A percentile compares a stretch with the other conserved stretches of the same genome.
phyloP scores from a whole-genome alignment of 169 alveolate species.

The Plasmodium yoelii region DNA sequence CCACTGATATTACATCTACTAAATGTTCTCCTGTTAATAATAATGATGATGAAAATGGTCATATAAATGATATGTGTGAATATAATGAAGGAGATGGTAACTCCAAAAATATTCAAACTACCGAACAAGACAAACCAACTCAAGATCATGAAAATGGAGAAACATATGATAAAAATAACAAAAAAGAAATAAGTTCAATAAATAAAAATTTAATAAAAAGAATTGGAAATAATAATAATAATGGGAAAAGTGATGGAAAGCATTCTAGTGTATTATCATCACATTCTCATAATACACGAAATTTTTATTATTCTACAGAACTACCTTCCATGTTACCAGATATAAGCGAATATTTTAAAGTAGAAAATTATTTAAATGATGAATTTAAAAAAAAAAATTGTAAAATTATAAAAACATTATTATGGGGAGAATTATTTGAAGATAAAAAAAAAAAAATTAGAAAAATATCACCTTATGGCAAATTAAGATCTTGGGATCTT shows the following conservation, averaged over 20 bases:
- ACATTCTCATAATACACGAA: neutral
- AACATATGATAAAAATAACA: slow-evolving; percentile 18
- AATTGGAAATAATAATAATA: slow-evolving; percentile 11
- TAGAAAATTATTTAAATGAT: slow-evolving; percentile 51
- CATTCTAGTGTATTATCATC: neutral
- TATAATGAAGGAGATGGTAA: neutral
- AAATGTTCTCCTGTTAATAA: neutral
- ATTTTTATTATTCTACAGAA: slow-evolving; percentile 18
- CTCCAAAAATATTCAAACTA: neutral
- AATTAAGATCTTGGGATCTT: slow-evolving; percentile 88
- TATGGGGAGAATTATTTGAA: slow-evolving; percentile 87
- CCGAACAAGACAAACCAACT: neutral
- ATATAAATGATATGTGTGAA: too few species aligned
- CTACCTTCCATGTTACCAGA: slow-evolving; percentile 4
- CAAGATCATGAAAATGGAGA: neutral
- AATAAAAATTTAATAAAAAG: too few species aligned
- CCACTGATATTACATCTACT: slow-evolving; percentile 1
- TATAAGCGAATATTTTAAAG: slow-evolving; percentile 48
- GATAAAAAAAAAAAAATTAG: slow-evolving; percentile 87
- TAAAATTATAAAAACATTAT: slow-evolving; percentile 63
- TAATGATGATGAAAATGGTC: neutral
- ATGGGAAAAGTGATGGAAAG: neutral
- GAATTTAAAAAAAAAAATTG: slow-evolving; percentile 77
- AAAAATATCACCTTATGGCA: slow-evolving; percentile 89
- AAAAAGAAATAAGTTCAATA: neutral